Base-by-base conservation (phyloP, 768 basidiomycete species). In the Tulasnella calospora region DNA sequence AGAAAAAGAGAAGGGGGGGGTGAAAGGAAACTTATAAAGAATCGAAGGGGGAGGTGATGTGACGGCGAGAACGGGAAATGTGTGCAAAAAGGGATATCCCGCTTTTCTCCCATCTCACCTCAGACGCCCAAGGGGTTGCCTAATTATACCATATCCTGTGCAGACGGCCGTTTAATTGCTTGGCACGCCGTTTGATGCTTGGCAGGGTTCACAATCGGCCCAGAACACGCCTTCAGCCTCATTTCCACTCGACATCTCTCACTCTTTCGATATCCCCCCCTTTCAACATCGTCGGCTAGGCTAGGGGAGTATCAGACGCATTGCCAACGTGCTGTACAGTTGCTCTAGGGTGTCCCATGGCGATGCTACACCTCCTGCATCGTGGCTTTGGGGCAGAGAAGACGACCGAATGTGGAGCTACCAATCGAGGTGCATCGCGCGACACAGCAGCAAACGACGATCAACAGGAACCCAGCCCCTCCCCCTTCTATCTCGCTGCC, bases 351-450 rank as follows among this genome's bases (percentile, higher is more conserved):
- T 35, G 61, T 67, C 3, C 33, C 61, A 67, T 67, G 61, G 61
- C 61, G 61, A 67, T 67, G 61, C 61, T 27, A 33, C 61, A 35
- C 23, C 61, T 7, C 61, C 3, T 35, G 27, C 61, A 33, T 67
- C 55, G 55, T 57, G 55, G 55, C 55, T 57, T 57, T 57, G 55
- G 61, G 61, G 61, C 30, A 67, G 61, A 67, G 61, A 33, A 57
- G 55, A 57, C 55, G 61, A 15, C 61, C n/a, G 61, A 67, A 13
- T 9, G 61, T 23, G 61, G 61, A 40, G 38, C 38, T 40, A 10
- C 38, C 5, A 40, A 40, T 40, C 10, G 61, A 61, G n/a, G 61
- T 67, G 61, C 61, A 67, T 67, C 61, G 61, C 61, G 61, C 61
- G 33, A 35, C 30, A 23, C 30, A 35, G 30, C 61, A 19, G 33